Evolutionary conservation across 306 rosid species (phyloP).

Genomic region (Glycine tomentella): DNA sequence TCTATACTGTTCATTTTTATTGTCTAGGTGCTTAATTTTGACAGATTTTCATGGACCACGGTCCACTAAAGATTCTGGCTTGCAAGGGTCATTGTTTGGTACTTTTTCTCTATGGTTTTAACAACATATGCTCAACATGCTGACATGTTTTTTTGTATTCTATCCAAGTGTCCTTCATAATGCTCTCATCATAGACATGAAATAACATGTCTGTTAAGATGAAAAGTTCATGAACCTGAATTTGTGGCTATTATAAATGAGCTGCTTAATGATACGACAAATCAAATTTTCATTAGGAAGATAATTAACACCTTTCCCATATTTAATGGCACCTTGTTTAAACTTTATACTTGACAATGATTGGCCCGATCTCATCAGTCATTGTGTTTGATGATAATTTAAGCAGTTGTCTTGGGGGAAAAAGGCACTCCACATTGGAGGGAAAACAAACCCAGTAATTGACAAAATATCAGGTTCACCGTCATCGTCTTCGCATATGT

Average conservation of each 20-base stretch:
- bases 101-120: conserved; percentile 37
- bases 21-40: conserved; percentile 83
- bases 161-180: conserved; percentile 11
- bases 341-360: conserved; percentile 5
- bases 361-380: conserved; percentile 22
- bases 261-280: not conserved
- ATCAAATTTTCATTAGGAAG: conserved; percentile 1
- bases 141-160: conserved; percentile 21
- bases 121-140: conserved; percentile 4
- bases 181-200: conserved; percentile 33
- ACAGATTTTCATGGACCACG: conserved; percentile 80
- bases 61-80: conserved; percentile 90
- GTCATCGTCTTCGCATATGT: conserved; percentile 34
- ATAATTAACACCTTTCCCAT: too few relatives aligned
- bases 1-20: conserved; percentile 40
- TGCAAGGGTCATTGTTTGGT: conserved; percentile 98
- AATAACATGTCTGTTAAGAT: conserved; percentile 15
- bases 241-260: not conserved
- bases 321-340: not conserved
- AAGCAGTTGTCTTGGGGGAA: conserved; percentile 86
- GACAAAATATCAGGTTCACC: conserved; percentile 81
- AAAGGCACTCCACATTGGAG: conserved; percentile 86
- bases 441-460: conserved; percentile 84
- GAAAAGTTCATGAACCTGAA: conserved; percentile 23
- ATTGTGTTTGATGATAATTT: conserved; percentile 35